These are phyloP conservation scores for Suillus paluster DNA, from an alignment of 768 basidiomycete species.

Conservation along the genomic window DNA sequence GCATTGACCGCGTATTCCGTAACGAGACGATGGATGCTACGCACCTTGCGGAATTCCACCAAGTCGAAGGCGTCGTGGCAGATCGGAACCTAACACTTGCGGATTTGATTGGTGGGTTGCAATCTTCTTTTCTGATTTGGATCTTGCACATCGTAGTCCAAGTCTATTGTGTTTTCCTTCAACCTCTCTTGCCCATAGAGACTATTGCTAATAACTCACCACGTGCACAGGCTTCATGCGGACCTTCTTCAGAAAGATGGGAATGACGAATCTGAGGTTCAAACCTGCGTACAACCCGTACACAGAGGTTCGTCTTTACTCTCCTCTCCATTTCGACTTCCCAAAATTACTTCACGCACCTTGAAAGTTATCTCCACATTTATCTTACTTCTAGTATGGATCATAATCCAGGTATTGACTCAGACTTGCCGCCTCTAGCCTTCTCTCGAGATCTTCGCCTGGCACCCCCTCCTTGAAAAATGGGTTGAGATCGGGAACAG, in stretches of 20 bases:
- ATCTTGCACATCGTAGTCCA: background rate
- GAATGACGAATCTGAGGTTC: slow-evolving; percentile 91
- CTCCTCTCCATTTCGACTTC: background rate
- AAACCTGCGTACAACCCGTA: slow-evolving; percentile 99
- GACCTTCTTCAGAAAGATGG: slow-evolving; percentile 98
- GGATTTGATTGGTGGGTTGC: slow-evolving; percentile 83
- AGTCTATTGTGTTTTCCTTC: background rate
- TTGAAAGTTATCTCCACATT: background rate
- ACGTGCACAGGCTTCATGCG: slow-evolving; percentile 86
- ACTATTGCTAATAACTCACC: background rate
- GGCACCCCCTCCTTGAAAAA: slow-evolving; percentile 90
- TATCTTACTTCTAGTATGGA: slow-evolving; percentile 1
- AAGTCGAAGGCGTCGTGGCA: slow-evolving; percentile 99
- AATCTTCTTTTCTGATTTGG: background rate
- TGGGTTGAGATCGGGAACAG: slow-evolving; percentile 99
- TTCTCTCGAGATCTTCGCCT: slow-evolving; percentile 97
- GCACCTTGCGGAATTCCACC: slow-evolving; percentile 98
- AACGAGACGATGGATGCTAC: slow-evolving; percentile 99
- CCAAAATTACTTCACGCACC: no score
- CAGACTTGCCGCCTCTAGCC: slow-evolving; percentile 52
- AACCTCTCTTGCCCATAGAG: background rate
- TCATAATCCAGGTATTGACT: slow-evolving; percentile 1
- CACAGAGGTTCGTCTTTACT: slow-evolving; percentile 68
- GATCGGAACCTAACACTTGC: slow-evolving; percentile 91
- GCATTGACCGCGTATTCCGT: slow-evolving; percentile 97